Base-by-base conservation (phyloP, 176 grass and related monocot species). In the Oryza longistaminata region DNA sequence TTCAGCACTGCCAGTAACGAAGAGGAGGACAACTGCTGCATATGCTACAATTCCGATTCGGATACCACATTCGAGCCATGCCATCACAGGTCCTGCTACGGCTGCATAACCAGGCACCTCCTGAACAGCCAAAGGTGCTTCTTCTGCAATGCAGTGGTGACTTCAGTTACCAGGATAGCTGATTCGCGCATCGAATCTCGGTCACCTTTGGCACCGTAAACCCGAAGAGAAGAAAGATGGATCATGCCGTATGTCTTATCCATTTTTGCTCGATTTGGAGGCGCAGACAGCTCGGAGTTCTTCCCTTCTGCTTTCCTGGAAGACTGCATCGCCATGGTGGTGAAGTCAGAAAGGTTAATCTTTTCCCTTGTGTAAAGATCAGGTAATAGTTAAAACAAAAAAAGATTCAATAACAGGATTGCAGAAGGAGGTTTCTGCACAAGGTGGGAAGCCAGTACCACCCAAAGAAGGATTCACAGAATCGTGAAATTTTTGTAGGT, bases 61-160 rank as follows among this genome's bases (percentile, higher is more conserved):
- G 85, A 97, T 75, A 83, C 94, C 58, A 82, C 89, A 10, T 97
- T 97, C 17, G 83, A 92, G 82, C 94, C 94, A 7, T 97, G 91
- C 40, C 94, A 88, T 79, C 94, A 97, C 86, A 70, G 13, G 62
- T 97, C 94, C 49, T 97, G 94, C 81, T 89, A 90, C 58, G 89
- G 91, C 49, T 97, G 94, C 86, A 97, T 97, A 86, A 92, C 71
- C 70, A 78, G 94, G 62, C 94, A 97, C 73, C 91, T 97, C 68
- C 75, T 97, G 82, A 97, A 97, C 43, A 90, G 88, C 67, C 91
- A 97, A 53, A 87, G 91, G 67, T 97, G 94, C 64, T 97, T 97
- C 87, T 97, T 94, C 79, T 97, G 94, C 82, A 97, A 97, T 69
- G 91, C 91, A 61, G 67, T 86, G 7, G 89, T 97, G 26, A 82